Base-by-base conservation (phyloP, 192 early-diverging fungal species). In the Backusella morwellensis region DNA sequence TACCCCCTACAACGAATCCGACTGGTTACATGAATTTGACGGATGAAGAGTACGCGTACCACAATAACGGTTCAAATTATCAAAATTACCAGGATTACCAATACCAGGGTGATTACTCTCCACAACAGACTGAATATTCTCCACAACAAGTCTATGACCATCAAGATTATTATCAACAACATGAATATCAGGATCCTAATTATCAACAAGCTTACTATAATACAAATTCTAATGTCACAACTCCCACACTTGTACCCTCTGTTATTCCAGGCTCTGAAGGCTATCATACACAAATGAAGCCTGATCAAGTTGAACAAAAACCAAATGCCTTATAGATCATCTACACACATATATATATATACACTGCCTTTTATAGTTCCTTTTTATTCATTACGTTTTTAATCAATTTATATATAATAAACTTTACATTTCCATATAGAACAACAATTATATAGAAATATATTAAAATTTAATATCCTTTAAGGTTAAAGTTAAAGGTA, bases 401-500 rank as follows among this genome's bases (percentile, higher is more conserved):
- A 34, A 19, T 34, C 66, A 66, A 66, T 15, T 23, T 34, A 35
- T 34, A 68, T 35, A 68, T 68, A 68, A 35, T 68, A 63, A 63
- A 63, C 47, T 50, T 50, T n/a, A 50, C 47, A 50, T 50, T 50
- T 6, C 19, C 47, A 50, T 50, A 50, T 50, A 50, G 47, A 50
- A n/a, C 47, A 50, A 50, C 8, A 8, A 50, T 50, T 50, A 23
- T 63, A 59, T 47, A 44, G 19, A 42, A 44, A 44, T 9, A n/a
- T 21, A 54, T 75, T 21, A 66, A 19, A 74, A 35, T 29, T 56
- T 74, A 12, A 78, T 66, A 68, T 82, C 85, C 38, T 85, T 88
- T 19, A 93, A 75, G 29, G 86, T 81, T 54, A 95, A 59, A 42
- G 92, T 88, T 50, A 97, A 71, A 26, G 95, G 95, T 12, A 95